phyloP scores from a whole-genome alignment of 352 stramenopile species.

The Phytophthora meadii region DNA sequence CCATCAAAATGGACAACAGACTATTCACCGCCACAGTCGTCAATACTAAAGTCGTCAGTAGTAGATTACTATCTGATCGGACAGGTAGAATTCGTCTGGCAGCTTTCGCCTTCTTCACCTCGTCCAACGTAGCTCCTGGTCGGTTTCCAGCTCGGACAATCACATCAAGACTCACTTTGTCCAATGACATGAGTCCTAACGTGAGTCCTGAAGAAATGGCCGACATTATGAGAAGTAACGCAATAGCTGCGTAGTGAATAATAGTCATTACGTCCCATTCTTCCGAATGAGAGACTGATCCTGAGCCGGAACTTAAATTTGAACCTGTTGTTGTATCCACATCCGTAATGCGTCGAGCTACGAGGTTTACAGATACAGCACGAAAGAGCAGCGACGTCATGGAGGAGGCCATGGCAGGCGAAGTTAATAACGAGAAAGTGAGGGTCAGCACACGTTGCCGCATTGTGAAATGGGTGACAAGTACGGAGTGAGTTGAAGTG shows the following conservation, averaged over 20 bases:
- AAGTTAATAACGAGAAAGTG: slow-evolving; percentile 3
- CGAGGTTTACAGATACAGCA: slow-evolving; percentile 13
- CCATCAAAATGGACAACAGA: slow-evolving; percentile 97
- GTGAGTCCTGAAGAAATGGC: slow-evolving; percentile 96
- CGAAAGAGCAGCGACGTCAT: slow-evolving; percentile 33
- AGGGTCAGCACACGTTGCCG: no score
- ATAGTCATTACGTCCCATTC: slow-evolving; percentile 30
- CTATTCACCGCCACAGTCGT: slow-evolving; percentile 98
- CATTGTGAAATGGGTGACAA: no score
- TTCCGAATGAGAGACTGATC: background rate
- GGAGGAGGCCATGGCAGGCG: slow-evolving; percentile 10
- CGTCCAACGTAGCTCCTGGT: slow-evolving; percentile 61
- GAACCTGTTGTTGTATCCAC: background rate
- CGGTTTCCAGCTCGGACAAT: slow-evolving; percentile 92
- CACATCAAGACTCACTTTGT: slow-evolving; percentile 97
- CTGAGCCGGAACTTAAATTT: background rate
- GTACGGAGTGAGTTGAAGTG: slow-evolving; percentile 4
- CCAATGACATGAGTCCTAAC: slow-evolving; percentile 96
- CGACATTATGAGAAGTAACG: slow-evolving; percentile 85
- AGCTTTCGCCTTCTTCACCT: slow-evolving; percentile 55
- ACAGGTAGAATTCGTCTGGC: slow-evolving; percentile 88
- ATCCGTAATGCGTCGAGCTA: slow-evolving; percentile 23
- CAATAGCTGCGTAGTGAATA: slow-evolving; percentile 58
- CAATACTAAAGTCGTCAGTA: slow-evolving; percentile 97
- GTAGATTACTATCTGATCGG: slow-evolving; percentile 94